Conservation (phyloP, 2,329 filamentous ascomycete genomes). For the Talaromyces atroroseus region DNA sequence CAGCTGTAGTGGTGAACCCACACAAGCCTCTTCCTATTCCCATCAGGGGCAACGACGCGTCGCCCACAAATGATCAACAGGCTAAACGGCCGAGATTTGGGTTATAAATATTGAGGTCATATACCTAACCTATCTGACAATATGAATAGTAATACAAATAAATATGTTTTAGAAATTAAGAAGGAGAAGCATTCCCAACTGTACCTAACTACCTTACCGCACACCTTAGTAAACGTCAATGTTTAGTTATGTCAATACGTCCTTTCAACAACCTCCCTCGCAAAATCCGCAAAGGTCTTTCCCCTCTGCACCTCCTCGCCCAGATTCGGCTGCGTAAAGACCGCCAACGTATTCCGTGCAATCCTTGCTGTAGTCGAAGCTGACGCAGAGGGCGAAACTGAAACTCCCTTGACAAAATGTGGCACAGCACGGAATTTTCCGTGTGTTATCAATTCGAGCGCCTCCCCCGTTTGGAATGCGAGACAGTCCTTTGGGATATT, state of each 20-base stretch:
- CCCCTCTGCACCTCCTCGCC: slow-evolving; percentile 64
- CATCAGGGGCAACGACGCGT: not conserved
- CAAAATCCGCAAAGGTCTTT: slow-evolving; percentile 67
- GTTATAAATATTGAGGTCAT: not conserved
- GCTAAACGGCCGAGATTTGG: slow-evolving; percentile 6
- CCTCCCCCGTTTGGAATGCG: slow-evolving; percentile 93
- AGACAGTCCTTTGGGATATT: slow-evolving; percentile 86
- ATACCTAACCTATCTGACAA: not conserved
- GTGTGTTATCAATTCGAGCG: slow-evolving; percentile 82
- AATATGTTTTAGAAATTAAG: too few species aligned
- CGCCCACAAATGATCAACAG: not conserved
- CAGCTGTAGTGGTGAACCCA: not conserved
- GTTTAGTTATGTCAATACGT: slow-evolving; percentile 51
- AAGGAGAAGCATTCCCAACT: too few species aligned
- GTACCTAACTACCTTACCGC: not conserved
- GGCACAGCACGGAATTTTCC: slow-evolving; percentile 91
- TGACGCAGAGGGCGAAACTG: slow-evolving; percentile 39
- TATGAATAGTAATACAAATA: not conserved
- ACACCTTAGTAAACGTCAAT: not conserved
- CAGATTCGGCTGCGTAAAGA: slow-evolving; percentile 96
- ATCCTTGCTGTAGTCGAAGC: slow-evolving; percentile 44
- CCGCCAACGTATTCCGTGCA: slow-evolving; percentile 82
- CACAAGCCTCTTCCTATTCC: not conserved
- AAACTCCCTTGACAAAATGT: slow-evolving; percentile 82
- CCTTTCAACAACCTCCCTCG: slow-evolving; percentile 73